These are phyloP conservation scores for Bruguiera parviflora DNA, from an alignment of 345 rosid genomes.

Conservation along the genomic window DNA sequence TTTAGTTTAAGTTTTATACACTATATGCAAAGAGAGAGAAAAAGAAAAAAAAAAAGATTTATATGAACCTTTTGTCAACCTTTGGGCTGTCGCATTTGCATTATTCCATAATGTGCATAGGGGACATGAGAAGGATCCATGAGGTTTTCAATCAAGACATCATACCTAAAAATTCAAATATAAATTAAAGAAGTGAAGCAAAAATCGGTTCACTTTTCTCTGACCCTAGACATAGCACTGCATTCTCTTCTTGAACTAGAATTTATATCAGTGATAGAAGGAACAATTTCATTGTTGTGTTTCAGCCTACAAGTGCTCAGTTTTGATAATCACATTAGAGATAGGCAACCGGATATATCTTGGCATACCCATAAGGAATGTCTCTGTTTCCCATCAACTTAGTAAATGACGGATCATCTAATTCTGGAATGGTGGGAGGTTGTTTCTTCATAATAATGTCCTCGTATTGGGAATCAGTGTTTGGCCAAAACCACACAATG, in stretches of 20 bases:
- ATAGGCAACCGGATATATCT: not conserved
- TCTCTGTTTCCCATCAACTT: slow-evolving; percentile 59
- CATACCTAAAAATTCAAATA: slow-evolving; percentile 51
- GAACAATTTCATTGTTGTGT: not conserved
- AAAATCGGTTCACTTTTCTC: not conserved
- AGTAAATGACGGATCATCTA: slow-evolving; percentile 79
- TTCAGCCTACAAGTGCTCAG: not conserved
- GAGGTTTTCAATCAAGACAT: slow-evolving; percentile 72
- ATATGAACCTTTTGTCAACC: slow-evolving; percentile 26
- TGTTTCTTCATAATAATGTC: slow-evolving; percentile 53
- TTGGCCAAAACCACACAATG: slow-evolving; percentile 95
- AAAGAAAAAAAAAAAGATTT: not conserved
- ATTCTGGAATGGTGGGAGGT: slow-evolving; percentile 71
- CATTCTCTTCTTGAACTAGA: not conserved
- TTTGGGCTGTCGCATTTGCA: slow-evolving; percentile 41
- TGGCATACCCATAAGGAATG: slow-evolving; percentile 71
- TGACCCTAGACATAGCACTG: not conserved
- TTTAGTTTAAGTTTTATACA: slow-evolving; percentile 8
- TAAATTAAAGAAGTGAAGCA: not conserved
- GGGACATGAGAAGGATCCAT: slow-evolving; percentile 98
- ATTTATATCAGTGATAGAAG: not conserved
- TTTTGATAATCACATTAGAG: not conserved
- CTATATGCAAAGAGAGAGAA: not conserved
- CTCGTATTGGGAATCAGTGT: slow-evolving; percentile 61
- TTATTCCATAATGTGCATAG: slow-evolving; percentile 77